phyloP scores from a whole-genome alignment of 202 grass and related monocot species.

The Panicum virgatum region DNA sequence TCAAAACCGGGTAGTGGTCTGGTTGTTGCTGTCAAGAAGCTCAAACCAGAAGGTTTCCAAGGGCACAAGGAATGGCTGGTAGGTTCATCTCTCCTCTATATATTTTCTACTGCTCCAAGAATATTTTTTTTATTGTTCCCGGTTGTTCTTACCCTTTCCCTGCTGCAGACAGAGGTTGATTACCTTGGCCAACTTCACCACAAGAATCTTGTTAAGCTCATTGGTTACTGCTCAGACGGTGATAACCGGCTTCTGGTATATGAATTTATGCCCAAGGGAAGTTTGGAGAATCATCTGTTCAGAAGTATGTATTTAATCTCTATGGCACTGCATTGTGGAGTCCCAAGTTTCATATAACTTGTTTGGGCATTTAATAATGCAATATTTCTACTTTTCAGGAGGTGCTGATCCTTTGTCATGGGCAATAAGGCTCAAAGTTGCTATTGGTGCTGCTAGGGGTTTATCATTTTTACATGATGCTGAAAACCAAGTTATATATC shows the following conservation, averaged over 20 bases:
- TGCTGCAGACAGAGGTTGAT: conserved; percentile 85
- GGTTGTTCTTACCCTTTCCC: conserved; percentile 21
- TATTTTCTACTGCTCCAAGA: background rate
- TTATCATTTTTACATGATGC: conserved; percentile 93
- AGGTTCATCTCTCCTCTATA: conserved; percentile 25
- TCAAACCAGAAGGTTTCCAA: conserved; percentile 93
- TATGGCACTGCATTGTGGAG: conserved; percentile 1
- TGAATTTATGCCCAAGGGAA: conserved; percentile 91
- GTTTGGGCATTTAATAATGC: background rate
- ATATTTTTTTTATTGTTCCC: conserved; percentile 20
- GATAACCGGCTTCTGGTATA: conserved; percentile 91
- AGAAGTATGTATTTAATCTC: conserved; percentile 63
- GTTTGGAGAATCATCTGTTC: conserved; percentile 98
- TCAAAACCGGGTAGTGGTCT: conserved; percentile 73
- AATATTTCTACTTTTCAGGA: conserved; percentile 51
- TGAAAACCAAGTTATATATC: conserved; percentile 91
- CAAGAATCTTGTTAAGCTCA: conserved; percentile 86
- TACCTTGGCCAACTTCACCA: conserved; percentile 96
- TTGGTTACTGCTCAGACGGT: conserved; percentile 85
- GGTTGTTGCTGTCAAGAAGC: conserved; percentile 92
- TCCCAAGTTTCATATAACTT: background rate
- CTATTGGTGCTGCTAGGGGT: conserved; percentile 89
- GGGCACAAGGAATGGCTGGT: conserved; percentile 99
- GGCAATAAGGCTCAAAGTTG: conserved; percentile 93
- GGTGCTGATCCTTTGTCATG: conserved; percentile 82